Base-by-base conservation (phyloP, 371 early-diverging fungal species). In the Zopfochytrium polystomum region DNA sequence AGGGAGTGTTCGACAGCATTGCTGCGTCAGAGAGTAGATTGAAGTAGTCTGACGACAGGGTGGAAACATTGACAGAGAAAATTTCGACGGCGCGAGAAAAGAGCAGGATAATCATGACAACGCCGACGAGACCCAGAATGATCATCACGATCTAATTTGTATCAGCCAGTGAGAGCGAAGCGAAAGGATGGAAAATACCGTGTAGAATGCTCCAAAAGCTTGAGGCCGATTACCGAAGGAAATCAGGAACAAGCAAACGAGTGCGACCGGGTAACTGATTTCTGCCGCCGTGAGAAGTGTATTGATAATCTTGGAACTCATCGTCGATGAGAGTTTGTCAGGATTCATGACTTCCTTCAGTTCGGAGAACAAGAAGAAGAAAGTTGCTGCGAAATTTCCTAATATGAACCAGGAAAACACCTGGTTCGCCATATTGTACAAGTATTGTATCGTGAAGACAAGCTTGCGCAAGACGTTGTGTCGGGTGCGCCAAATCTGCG, bases 201-300 rank as follows among this genome's bases (percentile, higher is more conserved):
- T 77, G 71, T 85, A 92, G 48, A 89, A 71, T 22, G 78, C 74
- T 73, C 85, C 80, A n/a, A 86, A 89, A 65, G 92, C 94, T 77
- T 93, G 92, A 5, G 95, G 95, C 1, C 93, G 81, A 26, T 53
- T 52, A 18, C 70, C 65, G 6, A 52, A 81, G 35, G 92, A 88
- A 55, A 88, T 82, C 29, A 94, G 86, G 62, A 93, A 91, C 23
- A 88, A 81, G 30, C 82, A 74, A 20, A 90, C 78, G 23, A 93
- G 75, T 2, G 88, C 76, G 61, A 87, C 80, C 1, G 88, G 69
- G 70, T 94, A 93, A 22, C 89, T 57, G 64, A 82, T 80, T 2
- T 86, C 76, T 52, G 86, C 72, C 9, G 86, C 53, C 26, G 50
- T 26, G 59, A 66, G 61, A 20, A 66, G 56, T 25, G 61, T 38